Percentiles rank a stretch among this genome's conserved stretches.
These are phyloP conservation scores for Suhomyces guaymorum DNA, from an alignment of 1,139 yeast genomes.

Conservation along the genomic window DNA sequence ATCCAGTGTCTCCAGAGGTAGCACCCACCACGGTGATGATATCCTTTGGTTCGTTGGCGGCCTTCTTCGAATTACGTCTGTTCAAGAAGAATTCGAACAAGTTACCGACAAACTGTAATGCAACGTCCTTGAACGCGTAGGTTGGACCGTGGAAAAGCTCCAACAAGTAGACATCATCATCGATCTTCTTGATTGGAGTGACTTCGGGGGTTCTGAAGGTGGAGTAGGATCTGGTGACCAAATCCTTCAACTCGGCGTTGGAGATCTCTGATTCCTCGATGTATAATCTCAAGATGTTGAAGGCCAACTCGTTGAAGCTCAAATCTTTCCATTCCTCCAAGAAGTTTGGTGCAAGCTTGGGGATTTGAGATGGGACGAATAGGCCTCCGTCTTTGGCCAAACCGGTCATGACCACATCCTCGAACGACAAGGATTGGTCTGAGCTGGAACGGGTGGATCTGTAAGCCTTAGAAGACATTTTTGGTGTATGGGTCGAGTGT, in stretches of 20 bases:
- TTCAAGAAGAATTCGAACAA: slow-evolving; percentile 86
- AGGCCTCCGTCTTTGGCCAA: slow-evolving; percentile 96
- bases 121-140: slow-evolving; percentile 97
- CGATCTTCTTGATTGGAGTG: slow-evolving; percentile 74
- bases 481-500: background rate
- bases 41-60: slow-evolving; percentile 62
- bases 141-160: slow-evolving; percentile 99
- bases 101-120: slow-evolving; percentile 96
- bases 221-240: slow-evolving; percentile 74
- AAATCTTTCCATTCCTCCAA: slow-evolving; percentile 69
- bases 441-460: slow-evolving; percentile 82
- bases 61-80: slow-evolving; percentile 69
- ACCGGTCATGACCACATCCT: slow-evolving; percentile 91
- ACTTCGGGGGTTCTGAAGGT: slow-evolving; percentile 85
- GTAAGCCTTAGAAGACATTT: slow-evolving; percentile 54
- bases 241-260: slow-evolving; percentile 58
- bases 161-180: slow-evolving; percentile 64
- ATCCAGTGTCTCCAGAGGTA: slow-evolving; percentile 98
- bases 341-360: slow-evolving; percentile 62
- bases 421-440: slow-evolving; percentile 66
- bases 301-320: slow-evolving; percentile 83
- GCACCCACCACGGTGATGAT: slow-evolving; percentile 97
- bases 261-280: slow-evolving; percentile 72
- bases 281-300: slow-evolving; percentile 79
- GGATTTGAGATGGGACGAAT: slow-evolving; percentile 82